Percentiles rank a stretch among this genome's conserved stretches.
phyloP scores from a whole-genome alignment of 2,329 filamentous ascomycete species.

The Didymella glomerata region DNA sequence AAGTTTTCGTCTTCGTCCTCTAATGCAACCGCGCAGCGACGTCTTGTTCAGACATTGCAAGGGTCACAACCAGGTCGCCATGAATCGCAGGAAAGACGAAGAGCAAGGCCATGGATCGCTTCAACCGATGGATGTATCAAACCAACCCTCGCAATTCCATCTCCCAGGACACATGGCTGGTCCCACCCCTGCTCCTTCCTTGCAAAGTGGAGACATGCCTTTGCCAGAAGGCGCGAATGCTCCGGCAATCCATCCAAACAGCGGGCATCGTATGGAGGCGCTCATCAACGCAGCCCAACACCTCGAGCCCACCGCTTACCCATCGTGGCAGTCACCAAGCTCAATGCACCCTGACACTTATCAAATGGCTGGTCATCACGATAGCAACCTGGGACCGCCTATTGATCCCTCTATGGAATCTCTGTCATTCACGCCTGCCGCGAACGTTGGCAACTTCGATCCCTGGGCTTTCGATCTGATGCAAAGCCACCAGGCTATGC shows the following conservation, averaged over 20 bases:
- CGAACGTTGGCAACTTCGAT: slow-evolving; percentile 47
- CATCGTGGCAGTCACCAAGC: slow-evolving; percentile 45
- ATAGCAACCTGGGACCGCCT: slow-evolving; percentile 45
- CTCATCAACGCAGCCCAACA: slow-evolving; percentile 51
- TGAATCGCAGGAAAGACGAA: slow-evolving; percentile 47
- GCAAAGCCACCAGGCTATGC: slow-evolving; percentile 47
- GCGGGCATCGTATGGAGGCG: slow-evolving; percentile 48
- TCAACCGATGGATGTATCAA: slow-evolving; percentile 28
- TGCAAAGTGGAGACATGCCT: slow-evolving; percentile 17
- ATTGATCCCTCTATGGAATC: slow-evolving; percentile 51
- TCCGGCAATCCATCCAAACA: slow-evolving; percentile 23
- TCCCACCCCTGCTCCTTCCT: slow-evolving; percentile 18
- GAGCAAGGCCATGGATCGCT: slow-evolving; percentile 41
- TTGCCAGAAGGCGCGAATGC: slow-evolving; percentile 11
- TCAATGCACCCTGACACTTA: slow-evolving; percentile 28
- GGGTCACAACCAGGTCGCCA: slow-evolving; percentile 56
- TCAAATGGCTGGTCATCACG: slow-evolving; percentile 40
- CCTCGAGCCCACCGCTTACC: slow-evolving; percentile 44
- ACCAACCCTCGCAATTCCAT: slow-evolving; percentile 28
- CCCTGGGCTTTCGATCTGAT: slow-evolving; percentile 51
- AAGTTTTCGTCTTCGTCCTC: slow-evolving; percentile 25
- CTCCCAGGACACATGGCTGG: slow-evolving; percentile 16
- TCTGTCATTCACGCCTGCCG: slow-evolving; percentile 46
- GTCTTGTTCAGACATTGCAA: slow-evolving; percentile 62
- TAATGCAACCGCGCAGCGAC: slow-evolving; percentile 51